Conservation (phyloP, 2,329 filamentous ascomycete genomes). For the Xylariales sp. region DNA sequence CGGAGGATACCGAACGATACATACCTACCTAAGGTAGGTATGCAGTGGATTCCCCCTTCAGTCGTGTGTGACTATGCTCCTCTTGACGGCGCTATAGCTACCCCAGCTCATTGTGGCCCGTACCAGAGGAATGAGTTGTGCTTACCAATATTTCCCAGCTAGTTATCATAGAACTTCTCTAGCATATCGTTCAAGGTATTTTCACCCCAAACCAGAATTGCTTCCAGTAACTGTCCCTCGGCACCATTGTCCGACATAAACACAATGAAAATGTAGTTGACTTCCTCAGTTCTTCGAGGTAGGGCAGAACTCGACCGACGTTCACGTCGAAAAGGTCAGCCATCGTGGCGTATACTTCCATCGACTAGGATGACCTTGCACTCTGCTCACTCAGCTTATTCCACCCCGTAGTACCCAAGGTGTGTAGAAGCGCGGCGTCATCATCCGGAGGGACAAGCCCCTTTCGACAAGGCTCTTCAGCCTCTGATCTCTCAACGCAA, state of each 20-base stretch:
- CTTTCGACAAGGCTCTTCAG: slow-evolving; percentile 43
- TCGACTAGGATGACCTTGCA: slow-evolving; percentile 21
- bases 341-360: slow-evolving; percentile 52
- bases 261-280: slow-evolving; percentile 49
- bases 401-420: too few species aligned
- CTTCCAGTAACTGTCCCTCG: slow-evolving; percentile 21
- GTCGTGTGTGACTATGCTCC: slow-evolving; percentile 33
- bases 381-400: too few species aligned
- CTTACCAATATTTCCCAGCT: slow-evolving; percentile 50
- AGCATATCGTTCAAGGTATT: slow-evolving; percentile 16
- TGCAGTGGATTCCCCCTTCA: slow-evolving; percentile 47
- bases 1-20: slow-evolving; percentile 24
- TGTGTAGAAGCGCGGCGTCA: slow-evolving; percentile 18
- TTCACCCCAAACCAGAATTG: slow-evolving; percentile 15
- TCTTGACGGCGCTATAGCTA: slow-evolving; percentile 24
- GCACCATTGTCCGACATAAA: slow-evolving; percentile 50
- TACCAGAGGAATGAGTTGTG: slow-evolving; percentile 54
- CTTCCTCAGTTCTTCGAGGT: slow-evolving; percentile 43
- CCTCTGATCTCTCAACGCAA: slow-evolving; percentile 47
- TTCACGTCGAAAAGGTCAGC: slow-evolving; percentile 50
- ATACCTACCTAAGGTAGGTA: too few species aligned
- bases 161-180: slow-evolving; percentile 52
- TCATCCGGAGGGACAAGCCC: slow-evolving; percentile 22
- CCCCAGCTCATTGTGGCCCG: slow-evolving; percentile 47
- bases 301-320: slow-evolving; percentile 46